Conservation (phyloP, 2,329 filamentous ascomycete genomes). For the Arthrinium phaeospermum region DNA sequence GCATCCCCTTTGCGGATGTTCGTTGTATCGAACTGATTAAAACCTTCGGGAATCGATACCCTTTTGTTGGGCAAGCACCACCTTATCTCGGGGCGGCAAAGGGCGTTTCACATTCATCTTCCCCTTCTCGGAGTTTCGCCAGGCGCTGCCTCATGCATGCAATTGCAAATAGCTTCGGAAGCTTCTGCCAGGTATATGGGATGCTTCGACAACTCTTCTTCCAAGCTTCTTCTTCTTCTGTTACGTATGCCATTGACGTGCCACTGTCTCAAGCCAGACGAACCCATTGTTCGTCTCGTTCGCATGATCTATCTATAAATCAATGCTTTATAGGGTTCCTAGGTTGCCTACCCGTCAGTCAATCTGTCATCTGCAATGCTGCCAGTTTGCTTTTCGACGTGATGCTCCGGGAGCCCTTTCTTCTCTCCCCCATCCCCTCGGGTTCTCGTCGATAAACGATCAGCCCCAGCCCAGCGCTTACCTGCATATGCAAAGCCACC, state of each 20-base stretch:
- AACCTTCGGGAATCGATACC: neutral
- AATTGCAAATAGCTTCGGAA: constrained; percentile 5
- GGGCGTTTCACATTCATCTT: neutral
- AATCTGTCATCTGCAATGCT: neutral
- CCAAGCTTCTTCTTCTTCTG: neutral
- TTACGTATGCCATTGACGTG: constrained; percentile 2
- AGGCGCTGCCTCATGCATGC: neutral
- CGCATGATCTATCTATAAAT: constrained; percentile 3
- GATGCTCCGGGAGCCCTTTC: too few relatives aligned
- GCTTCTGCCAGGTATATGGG: neutral
- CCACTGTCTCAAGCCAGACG: constrained; percentile 2
- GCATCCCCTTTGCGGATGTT: neutral
- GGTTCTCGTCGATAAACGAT: neutral
- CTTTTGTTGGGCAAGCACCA: constrained; percentile 10
- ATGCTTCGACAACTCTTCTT: neutral
- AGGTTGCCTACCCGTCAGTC: neutral
- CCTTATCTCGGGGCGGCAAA: neutral
- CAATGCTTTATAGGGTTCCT: neutral
- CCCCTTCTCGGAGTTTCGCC: neutral
- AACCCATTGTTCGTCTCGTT: constrained; percentile 6
- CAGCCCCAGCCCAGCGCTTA: neutral
- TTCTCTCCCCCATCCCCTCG: neutral
- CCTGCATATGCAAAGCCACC: neutral
- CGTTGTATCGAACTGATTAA: neutral
- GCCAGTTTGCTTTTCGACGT: neutral